phyloP scores from a whole-genome alignment of 2,329 filamentous ascomycete genomes.

The Hymenoscyphus linearis region DNA sequence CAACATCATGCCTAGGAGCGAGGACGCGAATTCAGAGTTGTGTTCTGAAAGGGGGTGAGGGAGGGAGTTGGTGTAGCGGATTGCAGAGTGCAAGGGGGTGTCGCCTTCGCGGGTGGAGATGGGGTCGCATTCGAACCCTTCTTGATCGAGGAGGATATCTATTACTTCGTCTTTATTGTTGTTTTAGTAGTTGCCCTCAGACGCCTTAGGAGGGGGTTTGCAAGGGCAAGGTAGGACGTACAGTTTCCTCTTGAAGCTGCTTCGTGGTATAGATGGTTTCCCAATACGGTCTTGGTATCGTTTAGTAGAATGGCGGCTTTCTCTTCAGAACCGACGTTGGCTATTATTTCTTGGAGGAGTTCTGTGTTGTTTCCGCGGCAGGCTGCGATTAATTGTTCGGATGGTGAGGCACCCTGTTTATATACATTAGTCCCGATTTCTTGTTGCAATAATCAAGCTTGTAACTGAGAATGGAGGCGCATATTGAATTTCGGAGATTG shows the following conservation, averaged over 20 bases:
- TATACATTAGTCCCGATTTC: not conserved
- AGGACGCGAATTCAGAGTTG: conserved; percentile 59
- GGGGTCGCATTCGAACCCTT: conserved; percentile 80
- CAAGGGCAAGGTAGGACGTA: conserved; percentile 38
- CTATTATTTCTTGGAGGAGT: conserved; percentile 71
- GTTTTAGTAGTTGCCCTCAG: not conserved
- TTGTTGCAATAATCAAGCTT: not conserved
- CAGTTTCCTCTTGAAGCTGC: conserved; percentile 82
- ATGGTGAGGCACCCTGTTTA: conserved; percentile 70
- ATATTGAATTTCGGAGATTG: not conserved
- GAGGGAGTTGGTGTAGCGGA: conserved; percentile 70
- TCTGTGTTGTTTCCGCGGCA: conserved; percentile 90
- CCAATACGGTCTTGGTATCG: conserved; percentile 75
- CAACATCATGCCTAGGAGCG: conserved; percentile 72
- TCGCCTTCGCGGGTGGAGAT: conserved; percentile 65
- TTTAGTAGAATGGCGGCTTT: conserved; percentile 77
- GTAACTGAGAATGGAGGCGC: not conserved
- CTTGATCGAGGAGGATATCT: conserved; percentile 76
- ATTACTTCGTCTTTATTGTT: conserved; percentile 63
- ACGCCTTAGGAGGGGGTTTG: not conserved
- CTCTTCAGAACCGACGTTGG: conserved; percentile 47
- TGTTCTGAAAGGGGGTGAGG: conserved; percentile 34
- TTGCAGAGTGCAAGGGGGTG: conserved; percentile 73
- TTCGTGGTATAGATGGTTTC: conserved; percentile 84
- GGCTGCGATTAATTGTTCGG: conserved; percentile 86